Evolutionary conservation across 2,329 filamentous ascomycete genomes (phyloP).

Genomic region (Rhexocercosporidium sp.): DNA sequence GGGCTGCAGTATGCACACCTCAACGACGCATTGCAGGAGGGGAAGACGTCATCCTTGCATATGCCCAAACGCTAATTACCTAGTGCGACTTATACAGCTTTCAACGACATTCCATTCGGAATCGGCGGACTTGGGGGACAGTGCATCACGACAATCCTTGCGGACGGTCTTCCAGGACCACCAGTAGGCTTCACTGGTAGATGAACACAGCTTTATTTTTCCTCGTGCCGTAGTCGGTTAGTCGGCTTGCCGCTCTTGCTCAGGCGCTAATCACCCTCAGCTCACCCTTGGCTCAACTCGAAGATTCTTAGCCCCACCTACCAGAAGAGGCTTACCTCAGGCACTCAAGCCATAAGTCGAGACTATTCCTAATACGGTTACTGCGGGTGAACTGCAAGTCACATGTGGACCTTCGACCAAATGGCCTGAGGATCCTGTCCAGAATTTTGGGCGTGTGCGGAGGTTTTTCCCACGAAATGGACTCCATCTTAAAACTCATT

Average conservation of each 20-base stretch:
- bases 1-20: background rate
- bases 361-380: background rate
- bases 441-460: background rate
- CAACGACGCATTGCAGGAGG: background rate
- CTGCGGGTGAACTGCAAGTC: background rate
- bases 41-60: background rate
- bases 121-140: background rate
- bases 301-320: too few species aligned
- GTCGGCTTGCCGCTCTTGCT: too few species aligned
- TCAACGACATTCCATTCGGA: background rate
- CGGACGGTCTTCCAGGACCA: background rate
- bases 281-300: too few species aligned
- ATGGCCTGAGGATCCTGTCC: slow-evolving; percentile 1
- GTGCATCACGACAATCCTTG: background rate
- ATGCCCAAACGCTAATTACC: background rate
- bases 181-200: background rate
- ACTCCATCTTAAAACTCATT: background rate
- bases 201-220: too few species aligned
- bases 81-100: background rate
- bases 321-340: background rate
- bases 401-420: background rate
- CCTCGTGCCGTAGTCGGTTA: too few species aligned
- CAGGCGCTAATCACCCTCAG: too few species aligned
- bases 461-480: background rate
- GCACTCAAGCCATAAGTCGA: background rate